phyloP scores from a whole-genome alignment of 2,329 filamentous ascomycete species.

The Ophioceras dolichostomum region DNA sequence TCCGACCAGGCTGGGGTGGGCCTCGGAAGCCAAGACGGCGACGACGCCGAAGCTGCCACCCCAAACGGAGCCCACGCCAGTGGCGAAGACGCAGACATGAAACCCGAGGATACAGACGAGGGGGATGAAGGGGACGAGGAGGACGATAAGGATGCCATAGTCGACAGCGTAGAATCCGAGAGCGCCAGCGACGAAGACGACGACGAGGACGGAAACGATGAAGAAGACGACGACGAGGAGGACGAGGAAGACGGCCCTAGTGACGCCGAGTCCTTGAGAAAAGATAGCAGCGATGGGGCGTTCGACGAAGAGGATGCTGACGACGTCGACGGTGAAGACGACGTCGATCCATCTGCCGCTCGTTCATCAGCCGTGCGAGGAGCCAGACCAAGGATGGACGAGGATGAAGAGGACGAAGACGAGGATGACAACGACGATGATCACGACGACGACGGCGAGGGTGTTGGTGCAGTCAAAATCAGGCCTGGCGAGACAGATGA shows the following conservation, averaged over 20 bases:
- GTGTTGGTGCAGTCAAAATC: slow-evolving; percentile 44
- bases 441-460: slow-evolving; percentile 36
- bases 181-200: slow-evolving; percentile 18
- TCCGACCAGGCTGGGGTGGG: slow-evolving; percentile 26
- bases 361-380: no score
- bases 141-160: slow-evolving; percentile 16
- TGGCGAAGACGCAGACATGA: slow-evolving; percentile 26
- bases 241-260: slow-evolving; percentile 14
- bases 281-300: slow-evolving; percentile 10
- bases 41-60: background rate
- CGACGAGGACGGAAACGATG: slow-evolving; percentile 17
- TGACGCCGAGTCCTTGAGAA: slow-evolving; percentile 7
- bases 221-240: slow-evolving; percentile 20
- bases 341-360: slow-evolving; percentile 5
- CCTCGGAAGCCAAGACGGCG: slow-evolving; percentile 17
- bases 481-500: slow-evolving; percentile 37
- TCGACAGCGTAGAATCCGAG: slow-evolving; percentile 13
- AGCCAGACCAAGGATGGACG: slow-evolving; percentile 3
- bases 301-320: slow-evolving; percentile 15
- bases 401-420: slow-evolving; percentile 9
- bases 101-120: slow-evolving; percentile 12
- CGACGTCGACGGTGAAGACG: slow-evolving; percentile 15
- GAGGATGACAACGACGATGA: slow-evolving; percentile 17
- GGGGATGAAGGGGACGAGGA: slow-evolving; percentile 29
- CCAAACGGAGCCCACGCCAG: slow-evolving; percentile 22